Percentiles rank a stretch among this genome's conserved stretches.
Conservation (phyloP, 208 protist genomes). For the Leishmania gerbilli region DNA sequence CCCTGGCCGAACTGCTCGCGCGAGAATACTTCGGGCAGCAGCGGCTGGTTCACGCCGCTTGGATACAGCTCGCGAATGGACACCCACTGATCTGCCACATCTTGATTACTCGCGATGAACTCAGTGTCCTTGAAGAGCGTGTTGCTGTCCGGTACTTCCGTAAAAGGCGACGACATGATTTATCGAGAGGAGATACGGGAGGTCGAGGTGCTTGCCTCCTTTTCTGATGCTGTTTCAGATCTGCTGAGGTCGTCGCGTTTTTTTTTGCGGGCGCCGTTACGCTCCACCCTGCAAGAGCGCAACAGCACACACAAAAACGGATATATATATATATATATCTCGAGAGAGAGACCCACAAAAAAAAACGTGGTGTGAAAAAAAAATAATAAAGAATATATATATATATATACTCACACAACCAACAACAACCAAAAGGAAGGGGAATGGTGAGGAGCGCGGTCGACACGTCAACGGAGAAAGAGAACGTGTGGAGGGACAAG, state of each 20-base stretch:
- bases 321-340: too few relatives aligned
- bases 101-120: slow-evolving; percentile 63
- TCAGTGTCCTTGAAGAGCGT: slow-evolving; percentile 66
- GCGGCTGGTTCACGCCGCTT: slow-evolving; percentile 40
- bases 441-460: neutral
- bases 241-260: neutral
- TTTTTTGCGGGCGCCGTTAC: neutral
- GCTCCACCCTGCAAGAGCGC: neutral
- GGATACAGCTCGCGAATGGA: slow-evolving; percentile 77
- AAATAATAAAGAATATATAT: neutral
- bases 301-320: neutral
- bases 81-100: slow-evolving; percentile 68
- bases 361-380: neutral
- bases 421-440: neutral
- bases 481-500: neutral
- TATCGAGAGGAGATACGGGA: neutral
- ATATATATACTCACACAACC: too few relatives aligned
- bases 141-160: slow-evolving; percentile 55
- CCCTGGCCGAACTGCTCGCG: slow-evolving; percentile 78
- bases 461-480: neutral
- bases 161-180: slow-evolving; percentile 10
- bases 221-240: neutral
- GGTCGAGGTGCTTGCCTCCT: neutral
- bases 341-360: neutral
- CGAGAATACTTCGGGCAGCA: slow-evolving; percentile 61